Percentiles rank a stretch among this genome's conserved stretches.
Conservation (phyloP, 345 rosid species). For the Ceriops tagal region DNA sequence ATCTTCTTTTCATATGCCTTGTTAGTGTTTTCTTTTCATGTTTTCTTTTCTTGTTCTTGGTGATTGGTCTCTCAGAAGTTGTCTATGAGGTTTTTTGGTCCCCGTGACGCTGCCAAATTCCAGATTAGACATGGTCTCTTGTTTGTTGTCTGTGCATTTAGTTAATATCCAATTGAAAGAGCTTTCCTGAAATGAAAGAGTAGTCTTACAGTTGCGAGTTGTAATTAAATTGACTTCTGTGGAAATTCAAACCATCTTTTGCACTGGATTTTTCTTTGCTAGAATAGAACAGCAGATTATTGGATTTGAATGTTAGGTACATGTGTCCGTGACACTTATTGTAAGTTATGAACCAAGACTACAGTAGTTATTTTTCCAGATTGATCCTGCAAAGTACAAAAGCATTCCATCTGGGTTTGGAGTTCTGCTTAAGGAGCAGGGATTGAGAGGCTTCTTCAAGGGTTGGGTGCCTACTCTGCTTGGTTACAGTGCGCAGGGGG, state of each 20-base stretch:
- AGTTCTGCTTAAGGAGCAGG: constrained; percentile 81
- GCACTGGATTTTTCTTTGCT: background rate
- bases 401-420: constrained; percentile 93
- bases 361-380: constrained; percentile 37
- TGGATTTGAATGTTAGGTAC: background rate
- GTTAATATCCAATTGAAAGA: background rate
- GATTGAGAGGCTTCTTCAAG: constrained; percentile 87
- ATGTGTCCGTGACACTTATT: background rate
- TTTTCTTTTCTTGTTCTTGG: too few relatives aligned
- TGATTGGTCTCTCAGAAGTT: too few relatives aligned
- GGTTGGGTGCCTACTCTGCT: constrained; percentile 99
- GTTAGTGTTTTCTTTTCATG: too few relatives aligned
- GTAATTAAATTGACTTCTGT: background rate
- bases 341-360: constrained; percentile 5
- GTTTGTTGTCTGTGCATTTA: background rate
- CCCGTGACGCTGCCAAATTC: background rate
- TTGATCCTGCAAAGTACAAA: constrained; percentile 92
- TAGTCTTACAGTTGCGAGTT: too few relatives aligned
- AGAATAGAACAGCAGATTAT: background rate
- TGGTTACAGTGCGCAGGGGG: constrained; percentile 99
- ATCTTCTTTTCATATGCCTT: too few relatives aligned
- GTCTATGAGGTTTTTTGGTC: too few relatives aligned
- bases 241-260: background rate
- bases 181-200: too few relatives aligned
- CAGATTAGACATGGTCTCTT: background rate